Base-by-base conservation (phyloP, 495 filamentous ascomycete species). In the Clohesyomyces aquaticus region DNA sequence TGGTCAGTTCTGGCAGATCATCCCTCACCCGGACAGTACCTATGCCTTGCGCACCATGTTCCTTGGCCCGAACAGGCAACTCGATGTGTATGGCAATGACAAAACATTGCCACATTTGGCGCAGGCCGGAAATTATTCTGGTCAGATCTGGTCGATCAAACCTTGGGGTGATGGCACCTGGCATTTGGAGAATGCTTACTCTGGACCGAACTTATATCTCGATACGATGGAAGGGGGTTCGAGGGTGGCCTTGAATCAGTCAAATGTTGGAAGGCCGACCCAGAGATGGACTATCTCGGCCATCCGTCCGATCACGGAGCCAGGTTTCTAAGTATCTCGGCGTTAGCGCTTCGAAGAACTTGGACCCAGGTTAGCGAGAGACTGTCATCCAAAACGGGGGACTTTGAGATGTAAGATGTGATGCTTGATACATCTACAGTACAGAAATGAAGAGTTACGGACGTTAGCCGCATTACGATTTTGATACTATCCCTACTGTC, bases 1-100 rank as follows among this genome's bases (percentile, higher is more conserved):
- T 2, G 63, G 63, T 14, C 63, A 66, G 28, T 38, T 38, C 56
- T 66, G 63, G 63, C 63, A 66, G 54, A 60, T 66, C 56, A 55
- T 27, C 9, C 22, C 55, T n/a, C 32, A 55, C 23, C 11, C 19
- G n/a, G 26, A 16, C 49, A 19, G 49, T 35, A 52, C 45, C 1
- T 66, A 66, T 23, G 4, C 14, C 19, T 38, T 66, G 1, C 50
- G 63, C 41, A 66, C 10, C 35, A 23, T 66, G 29, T 66, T 54
- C 41, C 63, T 66, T 1, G 63, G 63, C 8, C 18, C 56, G 4
- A 51, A 41, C 22, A 46, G 55, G 8, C 47, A 55, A 29, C 38
- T 66, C 1, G 63, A 66, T 32, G 42, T 66, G 1, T 54, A 54
- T 50, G 49, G 56, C 3, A 45, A 61, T 19, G 63, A 66, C 29